Evolutionary conservation across 345 rosid species (phyloP), one percentile per base, ranked within the genome.

Genomic region (Euphorbia lathyris): DNA sequence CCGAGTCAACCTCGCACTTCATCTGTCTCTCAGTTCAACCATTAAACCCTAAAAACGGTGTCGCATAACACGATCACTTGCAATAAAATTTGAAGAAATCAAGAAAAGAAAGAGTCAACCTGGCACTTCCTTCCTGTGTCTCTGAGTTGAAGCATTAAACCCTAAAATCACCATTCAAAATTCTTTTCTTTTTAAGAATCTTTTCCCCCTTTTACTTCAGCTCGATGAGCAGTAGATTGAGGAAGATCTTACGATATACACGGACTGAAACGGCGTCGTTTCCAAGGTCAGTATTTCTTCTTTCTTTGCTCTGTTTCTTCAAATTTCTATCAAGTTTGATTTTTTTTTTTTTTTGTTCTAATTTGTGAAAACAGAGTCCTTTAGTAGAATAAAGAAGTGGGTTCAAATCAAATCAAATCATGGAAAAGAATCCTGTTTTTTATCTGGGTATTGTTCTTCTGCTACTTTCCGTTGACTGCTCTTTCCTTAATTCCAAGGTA

Each of bases 401-500:
- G 56, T 71, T 22, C 50, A 7, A 34, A 52, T 82, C 50, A 7
- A 34, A 52, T 82, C 58, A 58, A 71, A 74, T 45, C 0, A 86
- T 89, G 95, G 80, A 71, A 74, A 58, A 20, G 40, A 56, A 66
- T 70, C 70, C 65, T 23, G 76, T 72, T 65, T 59, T 78, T 20
- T 36, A 74, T 74, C 53, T 78, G 56, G 80, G 73, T 63, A 67
- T 86, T 74, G 72, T 81, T 59, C 67, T 87, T 42, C 43, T 84
- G 29, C 64, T 84, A 26, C 77, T 76, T 40, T 78, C 65, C 43
- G 66, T 71, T 68, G 76, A 61, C 47, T 69, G 53, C 67, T 78
- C 80, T 50, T 27, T 67, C 34, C 73, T 68, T 42, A 82, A 80
- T 68, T 58, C 40, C 9, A 70, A 84, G 87, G 96, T 87, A 83